Conservation (phyloP, 495 filamentous ascomycete species). For the Aspergillus egyptiacus region DNA sequence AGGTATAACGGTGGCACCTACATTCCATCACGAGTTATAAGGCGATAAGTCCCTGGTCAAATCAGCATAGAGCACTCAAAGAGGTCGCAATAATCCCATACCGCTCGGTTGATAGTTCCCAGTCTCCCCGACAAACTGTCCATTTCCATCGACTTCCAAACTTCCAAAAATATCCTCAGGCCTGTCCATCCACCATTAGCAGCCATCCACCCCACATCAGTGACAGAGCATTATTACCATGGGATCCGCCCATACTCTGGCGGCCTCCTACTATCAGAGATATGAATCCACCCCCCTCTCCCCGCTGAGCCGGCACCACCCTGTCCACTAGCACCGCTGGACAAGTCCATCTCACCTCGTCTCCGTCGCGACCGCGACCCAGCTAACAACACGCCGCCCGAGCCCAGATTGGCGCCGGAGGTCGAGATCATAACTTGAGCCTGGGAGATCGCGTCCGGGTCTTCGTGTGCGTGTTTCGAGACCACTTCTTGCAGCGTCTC, state of each 20-base stretch:
- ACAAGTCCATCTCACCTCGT: constrained; percentile 50
- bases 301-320: constrained; percentile 80
- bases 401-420: constrained; percentile 63
- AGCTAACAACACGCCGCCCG: constrained; percentile 58
- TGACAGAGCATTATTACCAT: constrained; percentile 37
- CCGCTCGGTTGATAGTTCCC: constrained; percentile 57
- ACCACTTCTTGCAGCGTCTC: constrained; percentile 69
- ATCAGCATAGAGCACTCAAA: neutral
- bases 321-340: constrained; percentile 72
- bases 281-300: constrained; percentile 81
- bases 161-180: constrained; percentile 93
- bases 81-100: constrained; percentile 19
- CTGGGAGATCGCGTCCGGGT: constrained; percentile 67
- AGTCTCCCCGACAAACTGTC: constrained; percentile 58
- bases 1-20: constrained; percentile 29
- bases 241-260: constrained; percentile 90
- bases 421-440: constrained; percentile 75
- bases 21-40: constrained; percentile 57
- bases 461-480: constrained; percentile 59
- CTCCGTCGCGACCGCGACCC: constrained; percentile 30
- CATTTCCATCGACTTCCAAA: constrained; percentile 72
- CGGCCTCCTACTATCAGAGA: constrained; percentile 74
- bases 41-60: constrained; percentile 44
- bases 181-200: constrained; percentile 26
- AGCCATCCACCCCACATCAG: no score